Conservation (phyloP, 1,139 yeast species). For the Suhomyces guaymorum region DNA sequence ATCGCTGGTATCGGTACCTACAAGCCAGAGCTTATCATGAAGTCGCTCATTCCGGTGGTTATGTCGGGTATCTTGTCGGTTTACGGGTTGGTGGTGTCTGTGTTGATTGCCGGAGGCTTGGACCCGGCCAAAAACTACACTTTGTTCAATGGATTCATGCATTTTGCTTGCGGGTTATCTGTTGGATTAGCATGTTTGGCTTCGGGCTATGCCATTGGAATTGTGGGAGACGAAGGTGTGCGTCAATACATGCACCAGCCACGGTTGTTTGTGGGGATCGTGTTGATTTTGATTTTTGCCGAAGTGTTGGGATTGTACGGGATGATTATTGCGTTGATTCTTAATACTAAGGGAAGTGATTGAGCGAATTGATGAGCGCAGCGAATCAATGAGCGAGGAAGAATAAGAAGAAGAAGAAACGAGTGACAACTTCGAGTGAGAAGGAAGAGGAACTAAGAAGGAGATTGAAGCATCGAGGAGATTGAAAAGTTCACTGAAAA, state of each 20-base stretch:
- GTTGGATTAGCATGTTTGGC: constrained; percentile 97
- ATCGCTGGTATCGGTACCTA: constrained; percentile 88
- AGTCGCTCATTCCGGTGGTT: constrained; percentile 87
- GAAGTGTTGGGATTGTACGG: constrained; percentile 98
- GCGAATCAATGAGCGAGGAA: background rate
- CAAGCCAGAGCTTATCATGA: constrained; percentile 81
- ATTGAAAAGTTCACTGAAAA: too few species aligned
- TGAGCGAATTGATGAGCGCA: background rate
- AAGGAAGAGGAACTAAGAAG: too few species aligned
- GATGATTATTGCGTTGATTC: constrained; percentile 84
- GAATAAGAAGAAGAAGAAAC: background rate
- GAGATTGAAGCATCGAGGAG: too few species aligned
- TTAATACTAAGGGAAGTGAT: constrained; percentile 79
- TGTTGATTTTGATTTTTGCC: constrained; percentile 93
- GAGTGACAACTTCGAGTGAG: too few species aligned
- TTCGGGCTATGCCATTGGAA: constrained; percentile 97
- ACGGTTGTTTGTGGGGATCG: constrained; percentile 90
- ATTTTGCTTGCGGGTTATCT: constrained; percentile 90
- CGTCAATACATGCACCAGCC: constrained; percentile 97
- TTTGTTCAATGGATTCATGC: constrained; percentile 94
- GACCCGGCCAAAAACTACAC: constrained; percentile 77
- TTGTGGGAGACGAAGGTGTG: constrained; percentile 98
- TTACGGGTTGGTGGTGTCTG: constrained; percentile 94
- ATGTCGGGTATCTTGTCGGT: constrained; percentile 98
- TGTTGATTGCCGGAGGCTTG: constrained; percentile 89